Evolutionary conservation across 2,329 filamentous ascomycete species (phyloP), one percentile per base, ranked within the genome.

Genomic region (Fusarium sp.): DNA sequence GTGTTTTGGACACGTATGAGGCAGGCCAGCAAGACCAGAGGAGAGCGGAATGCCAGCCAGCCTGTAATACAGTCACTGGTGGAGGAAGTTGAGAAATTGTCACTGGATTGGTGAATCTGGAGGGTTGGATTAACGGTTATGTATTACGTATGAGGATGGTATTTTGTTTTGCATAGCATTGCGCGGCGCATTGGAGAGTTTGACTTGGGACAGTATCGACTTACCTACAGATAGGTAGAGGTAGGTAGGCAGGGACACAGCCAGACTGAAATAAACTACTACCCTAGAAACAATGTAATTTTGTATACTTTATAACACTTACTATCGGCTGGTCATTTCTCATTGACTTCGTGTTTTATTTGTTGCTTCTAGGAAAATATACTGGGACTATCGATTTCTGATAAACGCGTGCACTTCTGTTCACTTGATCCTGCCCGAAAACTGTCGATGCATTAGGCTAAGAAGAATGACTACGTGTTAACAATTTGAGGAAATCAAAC

Each of bases 1-100:
- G 93, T 97, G 0, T 98, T 97, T 71, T 98, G 97, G 79, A 90
- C 90, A 32, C 81, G 93, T 15, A 85, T 88, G 53, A 91, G 89
- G 77, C 89, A 92, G 75, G 78, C 78, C 22, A 83, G 84, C 11
- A 83, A 79, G 70, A 76, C 83, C 45, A 74, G 77, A 35, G 76
- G 76, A 4, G 82, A 84, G 74, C 81, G 75, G 70, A 70, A 56
- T 11, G 51, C 67, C 13, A 66, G 70, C 19, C 73, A 69, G 19
- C 79, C 80, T 4, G 76, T 76, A 7, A 78, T 82, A 32, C 50
- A 70, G 20, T 71, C 74, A 17, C 55, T 82, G 44, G 63, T 74
- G 9, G 72, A 76, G 7, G 67, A 71, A 7, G 64, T 74, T 4
- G 73, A 75, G 11, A 70, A 52, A 37, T 49, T 53, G n/a, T 73